phyloP scores from a whole-genome alignment of 495 filamentous ascomycete genomes.

The Pyrenula massariospora region DNA sequence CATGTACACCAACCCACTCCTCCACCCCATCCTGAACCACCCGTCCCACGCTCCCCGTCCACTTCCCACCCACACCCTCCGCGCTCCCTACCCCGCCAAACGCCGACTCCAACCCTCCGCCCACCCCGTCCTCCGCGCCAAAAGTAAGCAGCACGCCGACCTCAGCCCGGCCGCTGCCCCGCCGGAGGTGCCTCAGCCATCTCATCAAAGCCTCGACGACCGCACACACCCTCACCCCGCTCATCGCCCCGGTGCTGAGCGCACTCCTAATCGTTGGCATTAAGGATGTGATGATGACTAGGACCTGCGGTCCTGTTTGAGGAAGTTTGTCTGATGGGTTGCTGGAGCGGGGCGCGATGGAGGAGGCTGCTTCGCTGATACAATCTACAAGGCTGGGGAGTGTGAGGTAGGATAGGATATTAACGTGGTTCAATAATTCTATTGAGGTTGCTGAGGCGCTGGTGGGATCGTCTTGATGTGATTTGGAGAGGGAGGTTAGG shows the following conservation, averaged over 20 bases:
- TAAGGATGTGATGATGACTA: neutral
- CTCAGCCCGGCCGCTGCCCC: too few species aligned
- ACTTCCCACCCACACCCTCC: too few species aligned
- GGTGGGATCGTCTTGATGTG: neutral
- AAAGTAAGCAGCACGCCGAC: too few species aligned
- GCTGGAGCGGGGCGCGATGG: neutral
- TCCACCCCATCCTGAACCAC: too few species aligned
- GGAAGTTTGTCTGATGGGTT: neutral
- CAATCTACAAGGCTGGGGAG: neutral
- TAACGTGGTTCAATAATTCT: neutral
- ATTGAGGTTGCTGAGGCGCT: neutral
- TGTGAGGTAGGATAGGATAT: neutral
- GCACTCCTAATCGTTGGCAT: neutral
- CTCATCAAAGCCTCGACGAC: neutral
- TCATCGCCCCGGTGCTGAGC: neutral
- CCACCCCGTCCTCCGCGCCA: too few species aligned
- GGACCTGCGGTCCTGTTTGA: neutral
- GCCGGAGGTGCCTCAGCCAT: neutral
- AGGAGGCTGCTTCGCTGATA: neutral
- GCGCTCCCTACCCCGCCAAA: too few species aligned
- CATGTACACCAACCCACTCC: too few species aligned
- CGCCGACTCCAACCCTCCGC: too few species aligned
- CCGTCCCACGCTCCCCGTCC: too few species aligned
- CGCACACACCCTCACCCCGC: neutral
- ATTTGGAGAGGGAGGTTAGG: neutral